These are phyloP conservation scores for Xylariales sp. DNA, from an alignment of 2,329 filamentous ascomycete genomes.

Conservation along the genomic window DNA sequence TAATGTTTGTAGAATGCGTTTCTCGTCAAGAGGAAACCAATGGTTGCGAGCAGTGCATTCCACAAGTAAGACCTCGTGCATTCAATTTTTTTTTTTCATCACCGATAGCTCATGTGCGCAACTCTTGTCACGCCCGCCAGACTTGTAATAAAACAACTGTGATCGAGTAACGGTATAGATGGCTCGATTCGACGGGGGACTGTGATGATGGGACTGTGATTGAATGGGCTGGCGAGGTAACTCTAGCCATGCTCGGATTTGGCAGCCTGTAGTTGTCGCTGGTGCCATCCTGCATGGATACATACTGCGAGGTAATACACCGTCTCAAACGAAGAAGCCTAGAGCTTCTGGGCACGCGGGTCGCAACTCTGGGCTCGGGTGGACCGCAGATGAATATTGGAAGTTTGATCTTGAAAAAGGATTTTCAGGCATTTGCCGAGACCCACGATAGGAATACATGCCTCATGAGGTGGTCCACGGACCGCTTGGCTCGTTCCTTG, in stretches of 20 bases:
- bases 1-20: slow-evolving; percentile 23
- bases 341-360: slow-evolving; percentile 11
- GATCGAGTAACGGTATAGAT: background rate
- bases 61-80: slow-evolving; percentile 32
- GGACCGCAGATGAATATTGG: background rate
- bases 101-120: slow-evolving; percentile 25
- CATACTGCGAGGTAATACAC: slow-evolving; percentile 8
- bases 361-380: slow-evolving; percentile 3
- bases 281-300: slow-evolving; percentile 13
- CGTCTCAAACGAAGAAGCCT: slow-evolving; percentile 16
- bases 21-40: slow-evolving; percentile 34
- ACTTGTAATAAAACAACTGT: slow-evolving; percentile 2
- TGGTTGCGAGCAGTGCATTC: slow-evolving; percentile 23
- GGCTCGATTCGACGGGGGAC: slow-evolving; percentile 5
- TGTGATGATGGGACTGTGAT: background rate
- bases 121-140: slow-evolving; percentile 19
- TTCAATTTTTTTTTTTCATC: slow-evolving; percentile 7
- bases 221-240: background rate
- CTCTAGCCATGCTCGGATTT: background rate
- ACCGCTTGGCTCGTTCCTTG: background rate
- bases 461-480: slow-evolving; percentile 1
- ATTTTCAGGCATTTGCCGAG: background rate
- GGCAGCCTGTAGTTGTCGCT: slow-evolving; percentile 8
- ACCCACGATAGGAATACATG: slow-evolving; percentile 2
- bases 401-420: background rate